These are phyloP conservation scores for Sporothrix schenckii DNA, from an alignment of 2,329 filamentous ascomycete species.

Conservation along the genomic window DNA sequence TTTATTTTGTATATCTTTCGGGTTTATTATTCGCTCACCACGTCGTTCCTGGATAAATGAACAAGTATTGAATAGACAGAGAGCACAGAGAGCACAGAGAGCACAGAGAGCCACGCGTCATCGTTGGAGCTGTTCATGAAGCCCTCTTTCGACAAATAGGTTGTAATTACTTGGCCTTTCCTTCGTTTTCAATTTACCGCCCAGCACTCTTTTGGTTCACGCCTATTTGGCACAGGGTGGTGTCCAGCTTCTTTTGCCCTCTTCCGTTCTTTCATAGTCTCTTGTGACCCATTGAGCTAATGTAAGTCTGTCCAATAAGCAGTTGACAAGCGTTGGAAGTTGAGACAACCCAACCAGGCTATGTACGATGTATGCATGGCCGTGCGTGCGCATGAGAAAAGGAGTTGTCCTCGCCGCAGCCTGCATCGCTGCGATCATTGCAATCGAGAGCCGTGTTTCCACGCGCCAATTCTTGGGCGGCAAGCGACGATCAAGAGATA, in stretches of 20 bases:
- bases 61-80: too few relatives aligned
- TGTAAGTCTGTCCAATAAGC: conserved; percentile 18
- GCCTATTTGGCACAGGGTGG: background rate
- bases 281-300: conserved; percentile 11
- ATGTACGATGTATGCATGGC: background rate
- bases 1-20: background rate
- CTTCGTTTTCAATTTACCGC: background rate
- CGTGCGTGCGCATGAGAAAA: background rate
- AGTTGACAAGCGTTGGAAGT: conserved; percentile 20
- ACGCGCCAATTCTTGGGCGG: background rate
- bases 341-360: conserved; percentile 3
- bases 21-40: background rate
- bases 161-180: background rate
- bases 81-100: too few relatives aligned
- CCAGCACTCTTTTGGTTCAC: background rate
- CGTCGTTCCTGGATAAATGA: too few relatives aligned
- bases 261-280: background rate
- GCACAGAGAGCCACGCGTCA: too few relatives aligned
- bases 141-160: too few relatives aligned
- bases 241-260: background rate
- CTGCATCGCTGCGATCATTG: background rate
- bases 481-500: background rate
- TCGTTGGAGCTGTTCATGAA: too few relatives aligned
- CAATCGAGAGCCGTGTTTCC: conserved; percentile 3
- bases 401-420: background rate